Conservation (phyloP, 2,329 filamentous ascomycete genomes). For the Cytospora mali region DNA sequence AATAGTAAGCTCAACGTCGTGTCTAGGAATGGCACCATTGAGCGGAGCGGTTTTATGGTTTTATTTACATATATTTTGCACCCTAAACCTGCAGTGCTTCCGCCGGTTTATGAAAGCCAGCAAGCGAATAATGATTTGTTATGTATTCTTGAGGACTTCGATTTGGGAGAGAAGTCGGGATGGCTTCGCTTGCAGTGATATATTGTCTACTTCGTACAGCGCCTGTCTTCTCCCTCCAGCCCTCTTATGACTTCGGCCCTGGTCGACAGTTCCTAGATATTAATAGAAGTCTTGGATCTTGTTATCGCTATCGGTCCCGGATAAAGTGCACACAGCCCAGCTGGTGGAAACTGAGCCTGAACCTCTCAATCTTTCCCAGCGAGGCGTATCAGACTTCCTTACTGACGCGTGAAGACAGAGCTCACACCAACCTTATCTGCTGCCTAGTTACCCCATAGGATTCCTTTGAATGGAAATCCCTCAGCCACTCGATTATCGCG, state of each 20-base stretch:
- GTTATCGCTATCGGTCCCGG: background rate
- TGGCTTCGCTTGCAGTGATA: background rate
- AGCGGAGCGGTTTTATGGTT: background rate
- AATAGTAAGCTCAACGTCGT: background rate
- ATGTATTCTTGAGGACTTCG: background rate
- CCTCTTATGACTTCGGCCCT: background rate
- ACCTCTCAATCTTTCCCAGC: too few relatives aligned
- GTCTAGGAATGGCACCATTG: background rate
- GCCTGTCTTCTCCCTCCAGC: too few relatives aligned
- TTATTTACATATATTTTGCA: background rate
- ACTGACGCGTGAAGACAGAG: too few relatives aligned
- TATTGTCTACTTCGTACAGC: too few relatives aligned
- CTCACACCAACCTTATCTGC: too few relatives aligned
- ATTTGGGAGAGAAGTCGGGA: too few relatives aligned
- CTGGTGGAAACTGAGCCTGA: too few relatives aligned
- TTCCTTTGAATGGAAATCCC: background rate
- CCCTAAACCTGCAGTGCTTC: too few relatives aligned
- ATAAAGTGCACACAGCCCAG: background rate
- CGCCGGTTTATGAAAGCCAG: background rate
- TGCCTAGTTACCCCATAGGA: background rate
- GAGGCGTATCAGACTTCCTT: too few relatives aligned
- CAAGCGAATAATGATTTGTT: background rate
- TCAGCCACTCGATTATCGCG: background rate
- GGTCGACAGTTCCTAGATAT: background rate
- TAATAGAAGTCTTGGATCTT: background rate